Evolutionary conservation across 805 yeast species (phyloP).

Genomic region (Candida vaughaniae): DNA sequence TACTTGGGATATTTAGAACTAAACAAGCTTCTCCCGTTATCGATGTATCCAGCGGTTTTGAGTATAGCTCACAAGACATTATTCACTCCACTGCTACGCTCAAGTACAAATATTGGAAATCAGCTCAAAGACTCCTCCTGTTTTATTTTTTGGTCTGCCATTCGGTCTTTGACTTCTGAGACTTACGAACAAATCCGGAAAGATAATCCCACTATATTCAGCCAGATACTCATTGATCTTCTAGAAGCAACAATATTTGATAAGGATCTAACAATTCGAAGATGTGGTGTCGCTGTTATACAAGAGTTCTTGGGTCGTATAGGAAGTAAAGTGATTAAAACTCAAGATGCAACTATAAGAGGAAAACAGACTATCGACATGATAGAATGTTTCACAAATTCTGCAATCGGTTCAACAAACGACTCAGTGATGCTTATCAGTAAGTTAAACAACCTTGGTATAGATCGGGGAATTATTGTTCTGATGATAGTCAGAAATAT

Average conservation of each 20-base stretch:
- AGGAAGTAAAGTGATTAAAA: constrained; percentile 41
- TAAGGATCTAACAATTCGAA: constrained; percentile 66
- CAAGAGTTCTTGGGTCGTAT: constrained; percentile 85
- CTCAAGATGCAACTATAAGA: constrained; percentile 13
- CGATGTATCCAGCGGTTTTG: constrained; percentile 22
- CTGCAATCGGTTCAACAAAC: constrained; percentile 20
- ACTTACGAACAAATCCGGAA: constrained; percentile 12
- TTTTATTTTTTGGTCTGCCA: constrained; percentile 78
- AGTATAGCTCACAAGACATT: constrained; percentile 45
- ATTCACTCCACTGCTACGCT: constrained; percentile 56
- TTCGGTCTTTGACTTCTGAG: constrained; percentile 34
- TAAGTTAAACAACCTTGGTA: constrained; percentile 23
- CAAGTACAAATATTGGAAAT: constrained; percentile 55
- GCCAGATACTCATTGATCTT: constrained; percentile 32
- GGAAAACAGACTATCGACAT: constrained; percentile 45
- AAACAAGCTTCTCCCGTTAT: constrained; percentile 23
- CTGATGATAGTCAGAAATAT: constrained; percentile 8
- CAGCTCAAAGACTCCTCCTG: constrained; percentile 84
- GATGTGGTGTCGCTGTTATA: constrained; percentile 83
- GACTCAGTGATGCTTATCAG: constrained; percentile 17
- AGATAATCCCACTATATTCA: constrained; percentile 16
- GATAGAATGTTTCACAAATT: constrained; percentile 59
- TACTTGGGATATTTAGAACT: constrained; percentile 47
- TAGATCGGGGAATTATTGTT: constrained; percentile 14
- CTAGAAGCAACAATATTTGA: constrained; percentile 64